phyloP scores from a whole-genome alignment of 306 rosid species.

The Potentilla sterilis region DNA sequence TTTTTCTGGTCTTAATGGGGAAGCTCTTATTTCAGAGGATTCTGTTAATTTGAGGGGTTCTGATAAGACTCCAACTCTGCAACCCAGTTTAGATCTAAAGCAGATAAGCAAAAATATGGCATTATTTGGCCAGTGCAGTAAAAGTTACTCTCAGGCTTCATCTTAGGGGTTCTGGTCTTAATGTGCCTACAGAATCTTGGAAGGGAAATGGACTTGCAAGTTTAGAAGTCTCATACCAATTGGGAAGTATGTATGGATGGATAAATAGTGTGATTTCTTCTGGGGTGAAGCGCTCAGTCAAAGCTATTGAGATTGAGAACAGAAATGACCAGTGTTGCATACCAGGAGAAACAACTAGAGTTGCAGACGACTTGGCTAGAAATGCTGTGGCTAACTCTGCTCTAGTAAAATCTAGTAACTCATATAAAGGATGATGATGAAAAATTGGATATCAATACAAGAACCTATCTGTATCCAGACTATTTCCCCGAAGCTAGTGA shows the following conservation, averaged over 20 bases:
- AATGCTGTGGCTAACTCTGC: constrained; percentile 28
- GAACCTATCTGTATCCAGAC: constrained; percentile 50
- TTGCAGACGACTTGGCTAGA: constrained; percentile 25
- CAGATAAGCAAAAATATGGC: constrained; percentile 52
- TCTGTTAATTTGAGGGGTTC: constrained; percentile 27
- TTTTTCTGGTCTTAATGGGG: constrained; percentile 29
- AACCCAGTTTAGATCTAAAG: constrained; percentile 37
- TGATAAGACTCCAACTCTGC: constrained; percentile 32
- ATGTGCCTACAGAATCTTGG: constrained; percentile 31
- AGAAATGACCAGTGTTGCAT: constrained; percentile 25
- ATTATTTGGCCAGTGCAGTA: constrained; percentile 34
- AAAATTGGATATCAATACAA: constrained; percentile 25
- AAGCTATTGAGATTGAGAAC: too few species aligned
- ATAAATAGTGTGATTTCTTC: constrained; percentile 33
- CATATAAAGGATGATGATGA: constrained; percentile 24
- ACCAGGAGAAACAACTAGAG: constrained; percentile 32
- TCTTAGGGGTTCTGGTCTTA: constrained; percentile 36
- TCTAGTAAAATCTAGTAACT: constrained; percentile 20
- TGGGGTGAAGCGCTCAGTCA: constrained; percentile 23
- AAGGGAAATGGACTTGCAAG: constrained; percentile 40
- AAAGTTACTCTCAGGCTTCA: constrained; percentile 38
- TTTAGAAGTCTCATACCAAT: constrained; percentile 39
- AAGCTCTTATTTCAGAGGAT: constrained; percentile 35
- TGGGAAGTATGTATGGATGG: constrained; percentile 48
- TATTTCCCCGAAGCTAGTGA: constrained; percentile 45